Evolutionary conservation across 2,329 filamentous ascomycete genomes (phyloP).

Genomic region (Colletotrichum echinochloae): DNA sequence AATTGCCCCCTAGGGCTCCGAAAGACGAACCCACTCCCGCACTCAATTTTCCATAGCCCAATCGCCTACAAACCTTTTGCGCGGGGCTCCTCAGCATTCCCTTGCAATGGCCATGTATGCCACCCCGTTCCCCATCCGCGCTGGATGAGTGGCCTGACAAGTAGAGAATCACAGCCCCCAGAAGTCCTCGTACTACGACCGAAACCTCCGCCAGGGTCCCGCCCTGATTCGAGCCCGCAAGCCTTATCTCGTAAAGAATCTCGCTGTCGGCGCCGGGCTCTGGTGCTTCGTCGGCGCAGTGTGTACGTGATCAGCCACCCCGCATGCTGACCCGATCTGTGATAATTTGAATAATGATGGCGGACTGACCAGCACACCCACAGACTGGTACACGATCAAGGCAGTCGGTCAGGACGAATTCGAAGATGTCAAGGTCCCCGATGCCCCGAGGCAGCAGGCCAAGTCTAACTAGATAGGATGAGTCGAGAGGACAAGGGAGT

Average conservation of each 20-base stretch:
- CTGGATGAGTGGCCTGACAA: constrained; percentile 35
- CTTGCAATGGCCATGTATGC: constrained; percentile 33
- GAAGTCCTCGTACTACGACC: constrained; percentile 87
- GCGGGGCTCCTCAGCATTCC: neutral
- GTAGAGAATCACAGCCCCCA: constrained; percentile 51
- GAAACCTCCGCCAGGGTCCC: constrained; percentile 84
- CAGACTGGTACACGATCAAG: constrained; percentile 75
- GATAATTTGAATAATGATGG: neutral
- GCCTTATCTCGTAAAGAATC: constrained; percentile 93
- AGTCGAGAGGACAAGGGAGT: neutral
- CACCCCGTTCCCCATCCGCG: neutral
- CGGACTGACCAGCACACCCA: constrained; percentile 2
- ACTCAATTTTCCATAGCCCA: neutral
- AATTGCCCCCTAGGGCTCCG: constrained; percentile 3
- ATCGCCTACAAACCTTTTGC: neutral
- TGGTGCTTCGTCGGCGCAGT: constrained; percentile 82
- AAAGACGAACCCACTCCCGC: neutral
- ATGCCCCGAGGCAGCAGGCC: constrained; percentile 68
- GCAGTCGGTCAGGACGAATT: constrained; percentile 97
- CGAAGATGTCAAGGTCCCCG: constrained; percentile 92
- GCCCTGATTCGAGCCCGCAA: constrained; percentile 91
- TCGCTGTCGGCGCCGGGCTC: constrained; percentile 81
- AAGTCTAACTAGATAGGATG: constrained; percentile 47
- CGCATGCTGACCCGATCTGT: neutral
- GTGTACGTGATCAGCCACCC: constrained; percentile 74